Evolutionary conservation across 2,329 filamentous ascomycete species (phyloP).

Genomic region (Penicillium rolfsii): DNA sequence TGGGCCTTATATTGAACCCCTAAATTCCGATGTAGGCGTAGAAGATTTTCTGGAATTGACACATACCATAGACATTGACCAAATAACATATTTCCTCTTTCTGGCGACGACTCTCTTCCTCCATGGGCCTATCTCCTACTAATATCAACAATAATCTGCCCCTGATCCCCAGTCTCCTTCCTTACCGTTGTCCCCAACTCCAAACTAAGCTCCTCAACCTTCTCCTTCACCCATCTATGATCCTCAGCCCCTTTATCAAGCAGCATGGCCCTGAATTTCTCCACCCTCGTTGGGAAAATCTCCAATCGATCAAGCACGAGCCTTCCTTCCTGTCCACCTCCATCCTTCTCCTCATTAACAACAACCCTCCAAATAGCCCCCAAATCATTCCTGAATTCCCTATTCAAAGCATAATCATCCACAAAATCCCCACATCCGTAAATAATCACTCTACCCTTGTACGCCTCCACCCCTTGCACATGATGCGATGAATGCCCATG

Average conservation of each 20-base stretch:
- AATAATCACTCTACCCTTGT: slow-evolving; percentile 42
- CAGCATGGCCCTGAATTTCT: slow-evolving; percentile 38
- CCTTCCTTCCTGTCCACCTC: neutral
- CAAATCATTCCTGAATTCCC: slow-evolving; percentile 44
- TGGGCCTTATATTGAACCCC: no score
- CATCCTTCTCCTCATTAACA: slow-evolving; percentile 28
- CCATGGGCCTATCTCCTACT: neutral
- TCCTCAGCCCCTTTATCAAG: slow-evolving; percentile 36
- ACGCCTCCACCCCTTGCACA: slow-evolving; percentile 46
- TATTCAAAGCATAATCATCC: slow-evolving; percentile 46
- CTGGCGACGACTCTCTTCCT: neutral
- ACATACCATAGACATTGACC: neutral
- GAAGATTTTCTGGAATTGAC: no score
- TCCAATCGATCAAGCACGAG: slow-evolving; percentile 36
- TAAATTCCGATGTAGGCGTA: no score
- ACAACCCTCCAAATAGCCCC: slow-evolving; percentile 45
- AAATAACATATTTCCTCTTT: neutral
- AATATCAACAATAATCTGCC: slow-evolving; percentile 36
- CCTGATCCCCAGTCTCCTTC: slow-evolving; percentile 32
- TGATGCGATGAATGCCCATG: slow-evolving; percentile 50
- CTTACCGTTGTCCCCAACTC: slow-evolving; percentile 35
- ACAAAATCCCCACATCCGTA: slow-evolving; percentile 50
- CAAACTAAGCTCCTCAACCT: slow-evolving; percentile 33
- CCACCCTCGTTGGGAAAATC: slow-evolving; percentile 43
- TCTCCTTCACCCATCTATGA: slow-evolving; percentile 38